These are phyloP conservation scores for Leishmania tropica DNA, from an alignment of 208 protist genomes.

Conservation along the genomic window DNA sequence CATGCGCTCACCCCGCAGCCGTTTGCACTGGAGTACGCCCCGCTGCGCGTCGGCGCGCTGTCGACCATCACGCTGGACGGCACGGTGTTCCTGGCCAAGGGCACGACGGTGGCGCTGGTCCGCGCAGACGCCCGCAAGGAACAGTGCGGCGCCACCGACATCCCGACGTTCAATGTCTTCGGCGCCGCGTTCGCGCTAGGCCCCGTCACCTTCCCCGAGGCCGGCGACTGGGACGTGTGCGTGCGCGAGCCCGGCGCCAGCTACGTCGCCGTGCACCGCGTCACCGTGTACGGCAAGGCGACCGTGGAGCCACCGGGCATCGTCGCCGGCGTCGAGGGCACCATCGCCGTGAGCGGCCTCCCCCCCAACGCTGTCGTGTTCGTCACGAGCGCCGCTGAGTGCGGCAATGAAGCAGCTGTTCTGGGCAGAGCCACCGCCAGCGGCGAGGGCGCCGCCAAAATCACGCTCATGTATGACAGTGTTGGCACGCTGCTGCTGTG, in stretches of 20 bases:
- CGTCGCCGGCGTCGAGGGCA: constrained; percentile 12
- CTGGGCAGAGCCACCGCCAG: constrained; percentile 2
- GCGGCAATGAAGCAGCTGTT: constrained; percentile 9
- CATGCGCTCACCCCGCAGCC: not conserved
- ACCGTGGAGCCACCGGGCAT: constrained; percentile 21
- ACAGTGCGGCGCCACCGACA: not conserved
- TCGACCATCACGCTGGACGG: constrained; percentile 15
- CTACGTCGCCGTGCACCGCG: constrained; percentile 18
- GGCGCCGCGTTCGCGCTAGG: constrained; percentile 4
- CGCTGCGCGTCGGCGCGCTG: not conserved
- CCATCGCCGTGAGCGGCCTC: constrained; percentile 12
- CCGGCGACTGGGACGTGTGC: constrained; percentile 41
- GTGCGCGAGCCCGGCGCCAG: constrained; percentile 19
- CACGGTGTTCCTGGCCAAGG: not conserved
- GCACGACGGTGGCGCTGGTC: constrained; percentile 9
- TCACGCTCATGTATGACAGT: constrained; percentile 8
- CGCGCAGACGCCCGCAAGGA: not conserved
- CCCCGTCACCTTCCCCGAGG: constrained; percentile 28
- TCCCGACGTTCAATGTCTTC: constrained; percentile 10
- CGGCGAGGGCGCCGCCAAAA: not conserved
- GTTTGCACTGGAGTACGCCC: not conserved
- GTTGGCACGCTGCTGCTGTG: constrained; percentile 13
- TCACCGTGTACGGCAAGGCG: constrained; percentile 39
- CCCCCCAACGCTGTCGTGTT: constrained; percentile 35
- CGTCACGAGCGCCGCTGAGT: constrained; percentile 5